Conservation (phyloP, 306 rosid species). For the Herpetospermum pedunculosum region DNA sequence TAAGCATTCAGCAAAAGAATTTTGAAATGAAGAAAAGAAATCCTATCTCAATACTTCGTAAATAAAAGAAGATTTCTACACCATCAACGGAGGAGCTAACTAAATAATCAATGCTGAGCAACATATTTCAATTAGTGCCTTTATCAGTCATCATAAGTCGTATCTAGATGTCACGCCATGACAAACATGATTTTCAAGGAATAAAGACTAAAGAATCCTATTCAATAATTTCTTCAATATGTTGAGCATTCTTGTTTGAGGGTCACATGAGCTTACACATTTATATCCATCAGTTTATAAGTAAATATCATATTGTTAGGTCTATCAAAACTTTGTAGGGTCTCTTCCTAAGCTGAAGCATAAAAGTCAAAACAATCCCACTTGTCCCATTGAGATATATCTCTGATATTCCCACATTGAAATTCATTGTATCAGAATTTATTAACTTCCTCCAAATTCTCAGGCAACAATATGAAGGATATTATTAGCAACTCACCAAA, state of each 20-base stretch:
- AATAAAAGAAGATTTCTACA: background rate
- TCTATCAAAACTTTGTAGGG: background rate
- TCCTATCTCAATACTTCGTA: background rate
- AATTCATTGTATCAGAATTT: background rate
- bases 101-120: background rate
- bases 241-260: background rate
- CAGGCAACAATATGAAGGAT: background rate
- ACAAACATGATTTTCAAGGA: background rate
- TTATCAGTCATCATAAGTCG: background rate
- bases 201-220: background rate
- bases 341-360: background rate
- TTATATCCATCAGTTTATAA: background rate
- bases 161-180: background rate
- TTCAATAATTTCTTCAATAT: background rate
- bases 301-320: background rate
- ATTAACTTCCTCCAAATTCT: background rate
- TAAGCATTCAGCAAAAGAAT: background rate
- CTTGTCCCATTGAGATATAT: background rate
- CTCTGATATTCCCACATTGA: background rate
- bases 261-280: background rate
- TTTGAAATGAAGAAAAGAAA: background rate
- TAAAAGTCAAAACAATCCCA: background rate
- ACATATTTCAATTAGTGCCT: background rate
- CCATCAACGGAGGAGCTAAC: background rate
- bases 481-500: conserved; percentile 42